Conservation (phyloP, 441 rosid genomes). For the Croton setiger region DNA sequence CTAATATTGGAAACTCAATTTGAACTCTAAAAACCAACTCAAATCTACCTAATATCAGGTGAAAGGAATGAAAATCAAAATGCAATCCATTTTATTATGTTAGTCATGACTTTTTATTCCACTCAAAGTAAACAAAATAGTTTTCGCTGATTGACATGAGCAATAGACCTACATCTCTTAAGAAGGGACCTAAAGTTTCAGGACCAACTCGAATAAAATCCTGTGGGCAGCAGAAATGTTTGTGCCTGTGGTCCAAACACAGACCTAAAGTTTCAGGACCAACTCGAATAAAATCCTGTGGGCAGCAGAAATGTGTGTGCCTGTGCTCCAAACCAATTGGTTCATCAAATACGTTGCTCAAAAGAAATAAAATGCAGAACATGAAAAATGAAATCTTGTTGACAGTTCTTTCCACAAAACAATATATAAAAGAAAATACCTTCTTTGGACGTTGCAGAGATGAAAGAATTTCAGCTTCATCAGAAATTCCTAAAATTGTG, state of each 20-base stretch:
- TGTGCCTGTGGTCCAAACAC: slow-evolving; percentile 6
- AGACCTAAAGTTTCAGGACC: not conserved
- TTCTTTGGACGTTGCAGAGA: slow-evolving; percentile 98
- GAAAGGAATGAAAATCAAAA: not conserved
- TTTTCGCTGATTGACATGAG: not conserved
- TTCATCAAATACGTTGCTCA: not conserved
- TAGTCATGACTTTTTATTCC: not conserved
- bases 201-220: not conserved
- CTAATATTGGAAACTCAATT: slow-evolving; percentile 3
- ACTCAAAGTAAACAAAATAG: slow-evolving; percentile 3
- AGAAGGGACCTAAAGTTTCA: not conserved
- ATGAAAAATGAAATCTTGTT: slow-evolving; percentile 1
- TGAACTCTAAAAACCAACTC: not conserved
- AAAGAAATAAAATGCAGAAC: not conserved
- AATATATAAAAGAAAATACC: slow-evolving; percentile 36
- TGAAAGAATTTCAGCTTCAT: slow-evolving; percentile 99
- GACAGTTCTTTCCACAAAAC: slow-evolving; percentile 8
- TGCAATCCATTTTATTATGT: not conserved
- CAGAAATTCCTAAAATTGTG: slow-evolving; percentile 84
- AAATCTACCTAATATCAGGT: not conserved
- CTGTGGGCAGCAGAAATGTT: not conserved
- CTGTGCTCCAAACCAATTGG: slow-evolving; percentile 4
- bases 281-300: not conserved
- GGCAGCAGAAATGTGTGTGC: not conserved
- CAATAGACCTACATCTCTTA: too few species aligned